phyloP scores from a whole-genome alignment of 176 grass and related monocot species.

The Eragrostis curvula region DNA sequence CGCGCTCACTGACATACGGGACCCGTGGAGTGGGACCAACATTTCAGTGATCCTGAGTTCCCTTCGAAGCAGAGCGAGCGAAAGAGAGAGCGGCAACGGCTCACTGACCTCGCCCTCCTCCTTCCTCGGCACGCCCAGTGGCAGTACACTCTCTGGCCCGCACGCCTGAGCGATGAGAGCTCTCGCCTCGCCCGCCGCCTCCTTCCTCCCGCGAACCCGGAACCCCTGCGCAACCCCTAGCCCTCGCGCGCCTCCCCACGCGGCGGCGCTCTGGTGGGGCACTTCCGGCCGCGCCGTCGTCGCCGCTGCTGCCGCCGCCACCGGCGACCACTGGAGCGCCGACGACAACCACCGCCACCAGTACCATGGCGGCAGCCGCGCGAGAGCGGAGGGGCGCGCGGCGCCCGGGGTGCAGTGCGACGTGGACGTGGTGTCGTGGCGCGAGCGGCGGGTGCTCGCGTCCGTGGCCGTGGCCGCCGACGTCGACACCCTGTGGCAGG shows the following conservation, averaged over 20 bases:
- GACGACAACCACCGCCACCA: constrained; percentile 16
- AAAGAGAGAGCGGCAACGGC: not conserved
- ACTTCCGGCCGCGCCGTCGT: constrained; percentile 11
- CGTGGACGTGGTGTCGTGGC: constrained; percentile 94
- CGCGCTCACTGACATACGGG: constrained; percentile 25
- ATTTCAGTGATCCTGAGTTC: not conserved
- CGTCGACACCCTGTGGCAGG: constrained; percentile 79
- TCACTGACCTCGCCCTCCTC: not conserved
- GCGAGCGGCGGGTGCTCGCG: constrained; percentile 72
- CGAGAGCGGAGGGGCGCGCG: not conserved
- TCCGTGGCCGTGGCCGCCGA: constrained; percentile 76
- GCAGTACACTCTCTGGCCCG: not conserved
- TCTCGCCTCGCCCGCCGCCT: constrained; percentile 43
- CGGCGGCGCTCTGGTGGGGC: constrained; percentile 33
- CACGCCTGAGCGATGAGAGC: constrained; percentile 29
- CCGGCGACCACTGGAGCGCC: constrained; percentile 50
- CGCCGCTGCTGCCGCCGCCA: constrained; percentile 37
- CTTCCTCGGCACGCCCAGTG: not conserved
- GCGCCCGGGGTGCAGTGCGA: constrained; percentile 62
- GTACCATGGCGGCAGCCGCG: not conserved
- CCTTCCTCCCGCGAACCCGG: constrained; percentile 17
- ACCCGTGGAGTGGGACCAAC: accelerated
- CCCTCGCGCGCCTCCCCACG: not conserved
- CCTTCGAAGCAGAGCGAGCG: not conserved
- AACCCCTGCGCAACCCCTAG: not conserved